Evolutionary conservation across 2,329 filamentous ascomycete species (phyloP), one percentile per base, ranked within the genome.

Genomic region (Rutstroemia sydowiana): DNA sequence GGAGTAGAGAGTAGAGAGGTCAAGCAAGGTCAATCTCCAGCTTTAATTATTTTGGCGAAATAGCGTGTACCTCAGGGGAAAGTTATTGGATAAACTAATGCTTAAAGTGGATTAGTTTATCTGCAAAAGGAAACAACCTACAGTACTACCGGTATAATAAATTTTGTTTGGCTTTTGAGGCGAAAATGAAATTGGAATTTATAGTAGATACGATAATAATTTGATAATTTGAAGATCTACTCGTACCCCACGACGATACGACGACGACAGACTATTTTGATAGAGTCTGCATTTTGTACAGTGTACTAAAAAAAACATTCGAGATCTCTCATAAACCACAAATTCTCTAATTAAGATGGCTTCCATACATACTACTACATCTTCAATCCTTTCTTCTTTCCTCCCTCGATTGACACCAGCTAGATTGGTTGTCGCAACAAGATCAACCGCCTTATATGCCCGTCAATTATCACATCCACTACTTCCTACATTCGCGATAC

Each of bases 401-500:
- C 69, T 86, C 52, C 79, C 82, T 46, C 73, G 76, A 55, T 67
- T 81, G 43, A 71, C 74, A 43, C 66, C 72, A 42, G 63, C 71
- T 53, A 67, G 67, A 43, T 64, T 71, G 48, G 66, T 71, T 54
- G 65, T 69, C 21, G 66, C 72, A 26, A 70, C 73, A 44, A 69
- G 70, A 61, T 72, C 72, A 54, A 65, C 71, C 6, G 69, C 70
- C 1, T 57, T 76, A 42, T 74, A 71, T 49, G 71, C 72, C 42
- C 69, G 72, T 49, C 72, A 74, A 56, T 66, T 75, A 51, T 69
- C 72, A 32, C 63, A 72, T 57, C 70, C 75, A 47, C 69, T 77
- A 61, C 69, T 82, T 54, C 75, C 75, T 53, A 72, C 78, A 14
- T 72, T 84, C 55, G 72, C 81, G 6, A 69, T 85, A 36, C 81